Base-by-base conservation (phyloP, 225 moss, liverwort and hornwort genomes). In the Pleurozium schreberi region DNA sequence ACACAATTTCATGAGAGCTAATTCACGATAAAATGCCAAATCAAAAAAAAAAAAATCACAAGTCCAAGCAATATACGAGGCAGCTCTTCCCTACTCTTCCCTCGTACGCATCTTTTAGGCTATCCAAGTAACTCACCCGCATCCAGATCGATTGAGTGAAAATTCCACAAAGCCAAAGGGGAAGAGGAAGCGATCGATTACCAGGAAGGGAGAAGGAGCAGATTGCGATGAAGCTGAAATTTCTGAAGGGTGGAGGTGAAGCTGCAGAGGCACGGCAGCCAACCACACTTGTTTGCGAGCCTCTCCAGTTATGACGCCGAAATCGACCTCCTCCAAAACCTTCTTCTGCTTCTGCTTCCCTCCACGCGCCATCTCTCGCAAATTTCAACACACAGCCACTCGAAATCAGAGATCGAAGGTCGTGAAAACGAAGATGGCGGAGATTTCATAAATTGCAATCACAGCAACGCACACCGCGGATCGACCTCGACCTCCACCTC, bases 281-380 rank as follows among this genome's bases (percentile, higher is more conserved):
- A 95, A 96, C 98, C 98, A 99, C 23, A 97, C 96, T 88, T 96
- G 93, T 89, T 95, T 97, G 80, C 98, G 98, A 69, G 98, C 96
- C 76, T 97, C 96, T 55, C 90, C 91, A 38, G 95, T 90, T 60
- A 96, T 89, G 52, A 92, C 89, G 27, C 90, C 93, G 45, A 92
- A 92, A 86, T 96, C 95, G 58, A 94, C 94, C 90, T 92, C 92
- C 86, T 91, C 92, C 89, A 91, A 70, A 81, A 91, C 90, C 91
- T 92, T 95, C 94, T 90, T 91, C 86, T 31, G 82, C 61, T 85
- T 87, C 84, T 93, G 91, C 90, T 87, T 90, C 85, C 89, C 91
- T 84, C 69, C 93, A 17, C 86, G 91, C 84, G 89, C 88, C 93
- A 93, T 93, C 80, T 45, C 63, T 63, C 69, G 43, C 82, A 80